Conservation (phyloP, 116 monocot genomes). For the Zostera marina region DNA sequence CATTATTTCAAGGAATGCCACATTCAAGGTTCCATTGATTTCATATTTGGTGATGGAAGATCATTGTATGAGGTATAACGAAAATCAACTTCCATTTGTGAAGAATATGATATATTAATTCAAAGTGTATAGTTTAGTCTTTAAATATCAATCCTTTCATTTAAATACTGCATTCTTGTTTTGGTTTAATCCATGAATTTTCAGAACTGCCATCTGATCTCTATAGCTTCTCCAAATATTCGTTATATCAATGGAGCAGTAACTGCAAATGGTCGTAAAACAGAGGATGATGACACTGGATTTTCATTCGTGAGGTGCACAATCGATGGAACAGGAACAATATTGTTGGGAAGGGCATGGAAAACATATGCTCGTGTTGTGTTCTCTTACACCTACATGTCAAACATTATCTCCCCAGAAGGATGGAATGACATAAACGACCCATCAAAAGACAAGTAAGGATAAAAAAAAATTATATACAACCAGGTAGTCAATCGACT, state of each 20-base stretch:
- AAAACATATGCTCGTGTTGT: slow-evolving; percentile 63
- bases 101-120: not conserved
- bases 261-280: slow-evolving; percentile 49
- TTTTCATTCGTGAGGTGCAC: slow-evolving; percentile 66
- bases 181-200: not conserved
- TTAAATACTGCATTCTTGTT: not conserved
- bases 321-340: slow-evolving; percentile 58
- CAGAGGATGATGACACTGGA: slow-evolving; percentile 51
- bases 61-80: slow-evolving; percentile 73
- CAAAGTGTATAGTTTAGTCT: too few species aligned
- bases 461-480: too few species aligned
- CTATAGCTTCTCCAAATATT: slow-evolving; percentile 49
- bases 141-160: not conserved
- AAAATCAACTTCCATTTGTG: slow-evolving; percentile 1
- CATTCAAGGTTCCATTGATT: slow-evolving; percentile 95
- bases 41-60: slow-evolving; percentile 74
- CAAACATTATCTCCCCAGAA: slow-evolving; percentile 60
- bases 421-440: slow-evolving; percentile 92
- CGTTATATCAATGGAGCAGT: slow-evolving; percentile 47
- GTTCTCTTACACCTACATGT: slow-evolving; percentile 54
- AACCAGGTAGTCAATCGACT: not conserved
- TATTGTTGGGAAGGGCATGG: slow-evolving; percentile 88
- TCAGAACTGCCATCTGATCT: slow-evolving; percentile 58
- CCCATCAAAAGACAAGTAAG: slow-evolving; percentile 66
- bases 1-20: slow-evolving; percentile 87